These are phyloP conservation scores for Typha latifolia DNA, from an alignment of 176 grass and related monocot species.

Conservation along the genomic window DNA sequence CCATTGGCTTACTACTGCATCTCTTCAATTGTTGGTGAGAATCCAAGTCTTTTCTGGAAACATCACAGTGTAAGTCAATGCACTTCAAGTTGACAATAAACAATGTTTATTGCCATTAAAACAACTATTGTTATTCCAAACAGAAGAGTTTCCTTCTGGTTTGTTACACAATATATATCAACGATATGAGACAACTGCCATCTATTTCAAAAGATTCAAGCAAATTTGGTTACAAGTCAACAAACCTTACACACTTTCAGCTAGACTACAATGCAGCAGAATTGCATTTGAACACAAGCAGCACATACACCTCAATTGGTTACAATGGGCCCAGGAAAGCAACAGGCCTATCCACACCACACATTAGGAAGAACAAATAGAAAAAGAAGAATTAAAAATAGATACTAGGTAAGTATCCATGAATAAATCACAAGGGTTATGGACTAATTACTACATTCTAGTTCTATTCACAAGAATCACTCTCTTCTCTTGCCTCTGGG, in stretches of 20 bases:
- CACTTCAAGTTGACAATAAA: background rate
- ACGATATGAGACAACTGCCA: background rate
- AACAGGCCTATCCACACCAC: background rate
- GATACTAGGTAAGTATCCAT: slow-evolving; percentile 17
- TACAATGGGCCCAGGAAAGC: background rate
- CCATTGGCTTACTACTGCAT: background rate
- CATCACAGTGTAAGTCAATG: background rate
- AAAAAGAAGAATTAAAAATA: background rate
- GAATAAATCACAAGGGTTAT: slow-evolving; percentile 12
- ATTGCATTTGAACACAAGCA: background rate
- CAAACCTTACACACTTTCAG: background rate
- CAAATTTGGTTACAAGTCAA: background rate
- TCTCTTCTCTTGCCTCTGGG: background rate
- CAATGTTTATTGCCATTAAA: background rate
- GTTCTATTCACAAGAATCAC: slow-evolving; percentile 28
- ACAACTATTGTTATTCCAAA: slow-evolving; percentile 1
- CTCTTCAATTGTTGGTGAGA: too few species aligned
- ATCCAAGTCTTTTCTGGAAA: background rate
- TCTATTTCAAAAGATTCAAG: background rate
- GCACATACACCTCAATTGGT: background rate
- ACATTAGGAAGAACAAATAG: background rate
- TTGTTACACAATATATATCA: slow-evolving; percentile 11
- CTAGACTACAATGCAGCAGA: background rate
- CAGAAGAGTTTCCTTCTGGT: background rate
- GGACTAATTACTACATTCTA: background rate